Base-by-base conservation (phyloP, 805 yeast genomes). In the Ogataea zsoltii region DNA sequence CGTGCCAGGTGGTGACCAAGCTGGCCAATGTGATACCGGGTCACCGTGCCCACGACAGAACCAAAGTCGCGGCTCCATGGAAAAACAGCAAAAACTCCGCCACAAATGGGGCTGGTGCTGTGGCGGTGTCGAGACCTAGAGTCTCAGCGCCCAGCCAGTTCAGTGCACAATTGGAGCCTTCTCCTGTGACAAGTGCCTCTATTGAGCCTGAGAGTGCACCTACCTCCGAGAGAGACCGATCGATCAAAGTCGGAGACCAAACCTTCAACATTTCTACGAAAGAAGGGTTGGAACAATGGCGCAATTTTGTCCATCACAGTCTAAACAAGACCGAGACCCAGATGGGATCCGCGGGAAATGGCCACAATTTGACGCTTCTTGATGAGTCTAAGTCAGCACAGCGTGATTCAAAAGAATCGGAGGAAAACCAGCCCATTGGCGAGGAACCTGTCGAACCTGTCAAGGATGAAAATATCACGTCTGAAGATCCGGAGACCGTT, bases 251-350 rank as follows among this genome's bases (percentile, higher is more conserved):
- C 9, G 61, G 58, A 10, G 43, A 42, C 16, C 43, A 43, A 15
- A 41, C 50, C 2, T 68, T 68, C 51, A 64, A 68, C 45, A 53
- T 67, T 9, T 49, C 66, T 7, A 60, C 67, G 1, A 45, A 57
- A 35, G 60, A 54, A 26, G 72, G 71, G 7, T 41, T 63, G 18
- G 50, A 49, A 9, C 44, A 51, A 33, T 60, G 67, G 65, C 58
- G 58, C 36, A 39, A 47, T 3, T 60, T 53, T 48, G 54, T 60
- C 16, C 53, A 51, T 37, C 46, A 47, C 16, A 48, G 49, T 30
- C 32, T 44, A 13, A 37, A 44, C 41, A 43, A 49, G 45, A 44
- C 32, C 4, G 40, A 25, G 14, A 6, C 25, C 10, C 25, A 37
- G 15, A 37, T 17, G 5, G 40, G 32, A 2, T 5, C 32, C 4